Percentiles rank a stretch among this genome's conserved stretches.
phyloP scores from a whole-genome alignment of 1,139 yeast species.

The Saccharomyces hybrid region DNA sequence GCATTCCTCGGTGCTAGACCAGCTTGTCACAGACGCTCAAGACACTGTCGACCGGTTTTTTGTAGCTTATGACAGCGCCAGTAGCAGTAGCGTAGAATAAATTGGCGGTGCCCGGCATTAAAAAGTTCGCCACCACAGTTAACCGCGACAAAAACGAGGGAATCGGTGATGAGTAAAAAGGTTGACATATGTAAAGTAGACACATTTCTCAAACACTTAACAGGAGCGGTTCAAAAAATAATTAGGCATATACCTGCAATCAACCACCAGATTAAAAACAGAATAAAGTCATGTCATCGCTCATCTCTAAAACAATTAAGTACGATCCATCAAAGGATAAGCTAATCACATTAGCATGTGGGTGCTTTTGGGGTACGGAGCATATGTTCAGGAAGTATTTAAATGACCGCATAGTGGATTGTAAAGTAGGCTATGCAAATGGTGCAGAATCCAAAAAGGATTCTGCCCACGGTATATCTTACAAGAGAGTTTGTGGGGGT shows the following conservation, averaged over 20 bases:
- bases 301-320: slow-evolving; percentile 33
- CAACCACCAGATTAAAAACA: background rate
- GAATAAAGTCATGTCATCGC: background rate
- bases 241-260: background rate
- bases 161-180: background rate
- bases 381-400: slow-evolving; percentile 69
- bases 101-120: background rate
- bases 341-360: slow-evolving; percentile 62
- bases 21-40: background rate
- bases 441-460: slow-evolving; percentile 40
- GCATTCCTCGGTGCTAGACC: background rate
- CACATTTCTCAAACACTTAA: background rate
- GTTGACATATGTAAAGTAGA: background rate
- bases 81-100: background rate
- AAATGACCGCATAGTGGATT: slow-evolving; percentile 51
- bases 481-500: slow-evolving; percentile 69
- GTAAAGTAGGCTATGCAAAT: slow-evolving; percentile 85
- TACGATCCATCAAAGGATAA: slow-evolving; percentile 38
- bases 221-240: background rate
- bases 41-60: background rate
- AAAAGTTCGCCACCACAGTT: background rate
- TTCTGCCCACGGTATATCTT: slow-evolving; percentile 46
- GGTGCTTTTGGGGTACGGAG: slow-evolving; percentile 96
- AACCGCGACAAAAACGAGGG: background rate
- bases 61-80: background rate